Evolutionary conservation across 306 rosid genomes (phyloP), one percentile per base, ranked within the genome.

Genomic region (Vachellia pachyceras): DNA sequence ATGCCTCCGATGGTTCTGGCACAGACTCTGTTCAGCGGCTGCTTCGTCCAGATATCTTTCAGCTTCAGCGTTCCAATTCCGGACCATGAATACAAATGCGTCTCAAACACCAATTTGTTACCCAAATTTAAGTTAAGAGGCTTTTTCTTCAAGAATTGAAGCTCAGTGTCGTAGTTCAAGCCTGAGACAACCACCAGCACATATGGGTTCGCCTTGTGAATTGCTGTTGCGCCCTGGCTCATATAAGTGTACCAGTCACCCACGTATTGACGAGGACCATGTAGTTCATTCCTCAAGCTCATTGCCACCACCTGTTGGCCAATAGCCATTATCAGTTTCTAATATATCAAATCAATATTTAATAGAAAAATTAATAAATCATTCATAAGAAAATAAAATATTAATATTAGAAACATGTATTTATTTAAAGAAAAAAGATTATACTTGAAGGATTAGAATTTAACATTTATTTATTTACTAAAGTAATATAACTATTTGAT

Each of bases 271-370:
- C 82, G 76, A 17, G 91, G 73, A 39, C 92, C 95, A 23, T 84
- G 95, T 3, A 91, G 35, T 58, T 91, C 95, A 37, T 91, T 91
- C 77, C 90, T 78, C 80, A 91, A 57, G 50, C 94, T 87, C 89
- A 85, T 84, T 46, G 88, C 89, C n/a, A 85, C 83, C 71, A 91
- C 84, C 91, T 90, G 60, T 70, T 36, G 17, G 10, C 60, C 60
- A 18, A 54, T 54, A 17, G 25, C 60, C 33, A 2, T 29, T 18
- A 54, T 4, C 1, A 7, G 47, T 49, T 50, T 50, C 17, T 17
- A 50, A 50, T 50, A 17, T 7, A 17, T 17, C 5, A 1, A 50
- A 50, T 17, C 5, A 50, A 17, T 7, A 50, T 50, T 29, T 29
- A 29, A 29, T 2, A 29, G 1, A 29, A 29, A 29, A 29, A 29